A percentile compares a stretch with the other conserved stretches of the same genome.
Conservation (phyloP, 768 basidiomycete genomes). For the Mycena venus region DNA sequence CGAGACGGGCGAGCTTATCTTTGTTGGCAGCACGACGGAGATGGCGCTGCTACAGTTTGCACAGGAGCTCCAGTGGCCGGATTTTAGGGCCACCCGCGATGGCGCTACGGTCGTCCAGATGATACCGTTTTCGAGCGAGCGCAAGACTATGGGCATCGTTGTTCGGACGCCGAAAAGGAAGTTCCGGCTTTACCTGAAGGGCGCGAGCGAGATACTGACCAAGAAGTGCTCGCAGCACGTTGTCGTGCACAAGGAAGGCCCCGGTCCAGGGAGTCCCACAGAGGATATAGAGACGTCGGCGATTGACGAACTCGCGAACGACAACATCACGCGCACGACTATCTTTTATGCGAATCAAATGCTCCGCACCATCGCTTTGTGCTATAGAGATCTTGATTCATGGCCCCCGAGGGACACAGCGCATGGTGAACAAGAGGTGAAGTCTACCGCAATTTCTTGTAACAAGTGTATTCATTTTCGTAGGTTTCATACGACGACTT, state of each 20-base stretch:
- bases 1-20: slow-evolving; percentile 70
- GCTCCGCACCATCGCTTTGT: no score
- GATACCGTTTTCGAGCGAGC: slow-evolving; percentile 93
- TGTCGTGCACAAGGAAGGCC: slow-evolving; percentile 63
- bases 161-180: slow-evolving; percentile 67
- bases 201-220: slow-evolving; percentile 93
- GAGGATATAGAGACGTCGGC: slow-evolving; percentile 63
- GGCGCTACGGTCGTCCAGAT: slow-evolving; percentile 78
- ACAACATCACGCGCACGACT: slow-evolving; percentile 93
- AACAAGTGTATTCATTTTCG: slow-evolving; percentile 2
- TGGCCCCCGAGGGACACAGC: slow-evolving; percentile 82
- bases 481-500: slow-evolving; percentile 81
- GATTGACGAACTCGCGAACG: slow-evolving; percentile 76
- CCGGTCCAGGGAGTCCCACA: slow-evolving; percentile 61
- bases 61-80: slow-evolving; percentile 81
- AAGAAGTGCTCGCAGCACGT: slow-evolving; percentile 83
- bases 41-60: slow-evolving; percentile 91
- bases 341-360: slow-evolving; percentile 98
- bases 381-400: no score
- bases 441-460: slow-evolving; percentile 26
- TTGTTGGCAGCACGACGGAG: slow-evolving; percentile 96
- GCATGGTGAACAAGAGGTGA: slow-evolving; percentile 64
- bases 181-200: slow-evolving; percentile 88
- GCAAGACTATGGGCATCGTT: slow-evolving; percentile 96
- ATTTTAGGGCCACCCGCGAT: slow-evolving; percentile 78